Conservation (phyloP, 768 basidiomycete genomes). For the Mrakia gelida region DNA sequence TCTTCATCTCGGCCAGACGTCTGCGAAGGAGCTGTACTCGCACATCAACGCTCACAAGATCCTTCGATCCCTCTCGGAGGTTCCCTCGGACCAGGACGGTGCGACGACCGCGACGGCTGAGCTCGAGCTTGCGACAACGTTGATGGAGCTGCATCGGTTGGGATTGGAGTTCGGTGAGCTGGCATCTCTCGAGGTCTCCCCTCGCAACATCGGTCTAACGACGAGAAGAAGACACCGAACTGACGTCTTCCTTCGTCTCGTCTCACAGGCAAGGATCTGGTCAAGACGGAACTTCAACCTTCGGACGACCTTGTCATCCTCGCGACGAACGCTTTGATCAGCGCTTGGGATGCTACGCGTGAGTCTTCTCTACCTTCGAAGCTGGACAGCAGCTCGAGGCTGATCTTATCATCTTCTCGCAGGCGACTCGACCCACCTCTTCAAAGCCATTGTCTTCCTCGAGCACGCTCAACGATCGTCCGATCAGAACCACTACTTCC, state of each 20-base stretch:
- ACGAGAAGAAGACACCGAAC: no score
- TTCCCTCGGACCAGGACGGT: background rate
- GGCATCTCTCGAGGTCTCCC: background rate
- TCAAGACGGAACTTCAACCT: conserved; percentile 74
- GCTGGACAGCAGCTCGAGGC: background rate
- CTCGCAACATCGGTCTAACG: no score
- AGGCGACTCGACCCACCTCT: conserved; percentile 57
- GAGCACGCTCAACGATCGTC: conserved; percentile 70
- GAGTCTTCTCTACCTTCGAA: background rate
- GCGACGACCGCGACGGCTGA: conserved; percentile 52
- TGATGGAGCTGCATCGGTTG: conserved; percentile 60
- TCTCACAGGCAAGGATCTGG: conserved; percentile 53
- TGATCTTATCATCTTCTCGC: conserved; percentile 34
- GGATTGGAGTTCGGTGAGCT: conserved; percentile 57
- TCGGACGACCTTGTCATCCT: conserved; percentile 79
- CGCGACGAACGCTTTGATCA: conserved; percentile 62
- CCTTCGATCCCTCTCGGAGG: conserved; percentile 56
- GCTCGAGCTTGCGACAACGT: conserved; percentile 52
- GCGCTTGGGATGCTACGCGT: conserved; percentile 37
- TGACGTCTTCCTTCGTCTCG: background rate
- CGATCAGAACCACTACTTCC: conserved; percentile 72
- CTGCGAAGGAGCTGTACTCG: conserved; percentile 56
- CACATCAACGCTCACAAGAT: conserved; percentile 73
- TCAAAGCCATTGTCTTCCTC: conserved; percentile 60
- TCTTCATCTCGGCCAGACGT: conserved; percentile 46